Conservation (phyloP, 441 rosid genomes). For the Cnidoscolus chayamansa region DNA sequence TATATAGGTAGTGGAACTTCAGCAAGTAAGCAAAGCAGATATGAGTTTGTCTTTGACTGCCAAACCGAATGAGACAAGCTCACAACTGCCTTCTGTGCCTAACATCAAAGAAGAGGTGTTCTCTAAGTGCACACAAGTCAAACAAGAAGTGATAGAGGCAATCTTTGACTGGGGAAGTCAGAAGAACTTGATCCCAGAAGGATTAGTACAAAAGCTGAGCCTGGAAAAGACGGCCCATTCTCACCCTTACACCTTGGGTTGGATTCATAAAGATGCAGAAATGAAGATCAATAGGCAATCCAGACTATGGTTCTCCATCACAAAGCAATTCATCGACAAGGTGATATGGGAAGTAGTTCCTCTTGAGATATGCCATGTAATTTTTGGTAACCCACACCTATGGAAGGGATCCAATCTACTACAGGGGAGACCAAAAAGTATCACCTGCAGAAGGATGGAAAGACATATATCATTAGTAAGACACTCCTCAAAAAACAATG, state of each 20-base stretch:
- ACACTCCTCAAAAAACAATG: neutral
- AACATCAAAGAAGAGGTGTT: neutral
- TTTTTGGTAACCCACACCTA: neutral
- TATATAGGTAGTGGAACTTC: neutral
- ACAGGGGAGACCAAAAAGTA: neutral
- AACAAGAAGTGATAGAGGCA: neutral
- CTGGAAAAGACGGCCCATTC: neutral
- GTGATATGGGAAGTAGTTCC: neutral
- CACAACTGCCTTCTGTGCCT: fast-evolving
- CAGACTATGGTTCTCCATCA: neutral
- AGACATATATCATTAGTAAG: neutral
- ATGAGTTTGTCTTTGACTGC: constrained; percentile 10
- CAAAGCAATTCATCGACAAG: neutral
- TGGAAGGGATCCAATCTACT: neutral
- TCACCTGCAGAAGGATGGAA: neutral
- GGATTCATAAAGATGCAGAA: neutral
- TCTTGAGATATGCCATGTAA: constrained; percentile 4
- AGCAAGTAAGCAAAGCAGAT: neutral
- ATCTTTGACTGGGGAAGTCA: neutral
- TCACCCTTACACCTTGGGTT: neutral
- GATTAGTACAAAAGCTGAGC: neutral
- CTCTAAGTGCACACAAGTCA: neutral
- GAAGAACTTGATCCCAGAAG: neutral
- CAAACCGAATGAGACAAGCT: neutral
- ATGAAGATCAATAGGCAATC: neutral